Evolutionary conservation across 192 early-diverging fungal genomes (phyloP).

Genomic region (Coemansia sp.): DNA sequence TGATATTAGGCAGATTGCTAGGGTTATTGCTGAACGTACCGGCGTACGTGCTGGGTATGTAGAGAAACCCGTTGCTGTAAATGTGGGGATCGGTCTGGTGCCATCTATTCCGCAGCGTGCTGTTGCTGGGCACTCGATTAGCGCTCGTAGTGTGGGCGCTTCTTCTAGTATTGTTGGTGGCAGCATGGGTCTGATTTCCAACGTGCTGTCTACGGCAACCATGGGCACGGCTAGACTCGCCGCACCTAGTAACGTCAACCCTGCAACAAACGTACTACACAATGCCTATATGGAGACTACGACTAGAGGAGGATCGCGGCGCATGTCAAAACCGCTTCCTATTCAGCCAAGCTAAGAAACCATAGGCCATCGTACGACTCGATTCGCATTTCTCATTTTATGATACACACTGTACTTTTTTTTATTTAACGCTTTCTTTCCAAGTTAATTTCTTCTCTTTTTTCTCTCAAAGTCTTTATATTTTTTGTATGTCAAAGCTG

Average conservation of each 20-base stretch:
- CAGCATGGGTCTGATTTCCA: slow-evolving; percentile 19
- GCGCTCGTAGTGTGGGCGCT: slow-evolving; percentile 21
- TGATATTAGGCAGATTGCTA: slow-evolving; percentile 47
- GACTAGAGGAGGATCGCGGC: slow-evolving; percentile 9
- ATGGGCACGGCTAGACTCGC: slow-evolving; percentile 18
- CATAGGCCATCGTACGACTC: neutral
- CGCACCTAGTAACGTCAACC: neutral
- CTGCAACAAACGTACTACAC: neutral
- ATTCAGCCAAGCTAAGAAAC: slow-evolving; percentile 3
- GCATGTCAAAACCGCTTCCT: slow-evolving; percentile 25
- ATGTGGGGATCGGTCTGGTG: neutral
- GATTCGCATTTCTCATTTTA: neutral
- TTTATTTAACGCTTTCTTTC: neutral
- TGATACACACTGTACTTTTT: slow-evolving; percentile 5
- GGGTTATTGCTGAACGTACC: slow-evolving; percentile 23
- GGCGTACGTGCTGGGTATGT: neutral
- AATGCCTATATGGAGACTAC: slow-evolving; percentile 21
- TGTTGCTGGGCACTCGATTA: slow-evolving; percentile 44
- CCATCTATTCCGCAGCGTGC: slow-evolving; percentile 30
- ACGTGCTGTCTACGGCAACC: neutral
- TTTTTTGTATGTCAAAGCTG: neutral
- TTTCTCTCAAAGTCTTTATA: neutral
- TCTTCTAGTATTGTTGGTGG: slow-evolving; percentile 5
- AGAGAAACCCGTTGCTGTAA: neutral
- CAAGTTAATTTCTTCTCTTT: neutral